These are phyloP conservation scores for Moricandia moricandioides DNA, from an alignment of 345 rosid genomes.

Conservation along the genomic window DNA sequence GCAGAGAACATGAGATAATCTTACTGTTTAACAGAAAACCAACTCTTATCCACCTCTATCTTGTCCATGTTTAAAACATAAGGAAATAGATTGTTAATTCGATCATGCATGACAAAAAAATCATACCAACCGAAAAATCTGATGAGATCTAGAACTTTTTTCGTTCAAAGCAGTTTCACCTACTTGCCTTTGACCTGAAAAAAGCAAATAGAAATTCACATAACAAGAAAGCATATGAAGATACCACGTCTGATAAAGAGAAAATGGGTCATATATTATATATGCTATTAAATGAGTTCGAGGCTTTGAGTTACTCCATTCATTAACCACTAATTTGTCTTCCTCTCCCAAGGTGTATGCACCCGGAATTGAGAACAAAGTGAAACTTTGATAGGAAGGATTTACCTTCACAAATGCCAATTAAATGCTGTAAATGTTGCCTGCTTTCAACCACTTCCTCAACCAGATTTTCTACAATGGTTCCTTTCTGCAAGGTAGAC, in stretches of 20 bases:
- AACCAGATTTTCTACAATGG: slow-evolving; percentile 74
- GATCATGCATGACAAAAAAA: slow-evolving; percentile 1
- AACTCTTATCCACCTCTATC: neutral
- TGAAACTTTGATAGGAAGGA: slow-evolving; percentile 7
- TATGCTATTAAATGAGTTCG: neutral
- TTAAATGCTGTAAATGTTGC: slow-evolving; percentile 72
- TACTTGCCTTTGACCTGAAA: slow-evolving; percentile 90
- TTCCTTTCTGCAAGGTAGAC: slow-evolving; percentile 66
- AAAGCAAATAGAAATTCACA: slow-evolving; percentile 18
- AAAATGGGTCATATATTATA: neutral
- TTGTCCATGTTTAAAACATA: neutral
- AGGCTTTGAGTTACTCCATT: neutral
- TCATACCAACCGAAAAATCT: slow-evolving; percentile 87
- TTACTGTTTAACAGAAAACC: neutral
- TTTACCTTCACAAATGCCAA: slow-evolving; percentile 85
- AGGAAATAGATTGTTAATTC: neutral
- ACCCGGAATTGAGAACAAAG: neutral
- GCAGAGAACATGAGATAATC: slow-evolving; percentile 29
- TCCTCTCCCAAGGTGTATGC: neutral
- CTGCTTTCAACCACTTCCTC: slow-evolving; percentile 77
- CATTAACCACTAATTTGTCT: slow-evolving; percentile 2
- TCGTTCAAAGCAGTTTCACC: slow-evolving; percentile 93
- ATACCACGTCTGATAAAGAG: slow-evolving; percentile 10
- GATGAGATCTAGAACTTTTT: slow-evolving; percentile 96
- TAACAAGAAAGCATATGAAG: slow-evolving; percentile 3